Evolutionary conservation across 306 rosid genomes (phyloP), one percentile per base, ranked within the genome.

Genomic region (Quercus mongolica): DNA sequence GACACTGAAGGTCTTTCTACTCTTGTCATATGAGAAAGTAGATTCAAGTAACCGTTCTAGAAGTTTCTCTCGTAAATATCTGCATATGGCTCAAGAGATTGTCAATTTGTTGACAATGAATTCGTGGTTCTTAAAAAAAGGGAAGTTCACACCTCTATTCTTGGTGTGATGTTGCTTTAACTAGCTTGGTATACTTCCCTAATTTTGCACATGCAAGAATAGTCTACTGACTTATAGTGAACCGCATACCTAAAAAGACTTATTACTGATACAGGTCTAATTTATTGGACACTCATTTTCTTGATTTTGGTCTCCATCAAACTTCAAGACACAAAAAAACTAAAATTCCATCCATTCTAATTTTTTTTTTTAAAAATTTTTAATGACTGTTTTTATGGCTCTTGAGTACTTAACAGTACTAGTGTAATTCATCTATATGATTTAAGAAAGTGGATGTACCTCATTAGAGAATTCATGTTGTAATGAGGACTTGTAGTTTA

Each of bases 1-100:
- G 69, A 79, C 25, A 78, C 15, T 76, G 26, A 49, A 78, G 78
- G n/a, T 75, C 19, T 82, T 70, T 80, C 76, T 63, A 19, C 33
- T 5, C 15, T 20, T 35, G 46, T 59, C 58, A 26, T 9, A 67
- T 62, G 44, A 19, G 33, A 63, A 77, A 14, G 23, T 54, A n/a
- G 35, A 63, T 54, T 55, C 18, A 25, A 49, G 26, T 21, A 9
- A 11, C 12, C 17, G 6, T 21, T 71, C 13, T 71, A 13, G 26
- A 25, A 71, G 4, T 51, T 70, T 35, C 71, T 31, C 71, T 38
- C 3, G 8, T 10, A 38, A 38, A 3, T 19, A n/a, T 41, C 30
- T 35, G 26, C 44, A 20, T 69, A 9, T 20, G 74, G 17, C 20
- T 18, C 18, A 41, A 5, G 41, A 63, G 44, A 69, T 41, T 1